Base-by-base conservation (phyloP, 768 basidiomycete genomes). In the Suillus brevipes region DNA sequence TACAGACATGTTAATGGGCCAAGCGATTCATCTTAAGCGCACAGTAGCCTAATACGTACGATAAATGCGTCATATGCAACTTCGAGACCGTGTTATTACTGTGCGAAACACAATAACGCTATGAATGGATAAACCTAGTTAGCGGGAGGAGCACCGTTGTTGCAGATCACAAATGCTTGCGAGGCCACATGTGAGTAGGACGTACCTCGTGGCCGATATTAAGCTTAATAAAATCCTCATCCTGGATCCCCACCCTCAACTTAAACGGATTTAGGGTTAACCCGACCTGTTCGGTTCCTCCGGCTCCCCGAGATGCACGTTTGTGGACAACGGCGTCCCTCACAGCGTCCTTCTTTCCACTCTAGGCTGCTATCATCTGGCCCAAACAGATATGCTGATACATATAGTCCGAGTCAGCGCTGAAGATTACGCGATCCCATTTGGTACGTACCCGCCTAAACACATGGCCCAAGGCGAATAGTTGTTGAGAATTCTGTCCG, bases 371-470 rank as follows among this genome's bases (percentile, higher is more conserved):
- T 34, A 83, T 78, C 43, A 84, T 71, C 71, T 91, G 89, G 0
- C 91, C 91, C 88, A 86, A 0, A 91, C 80, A 72, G 91, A 83
- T 90, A 92, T 3, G 88, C 91, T 90, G 57, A 10, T 36, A 12
- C n/a, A 16, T 38, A 28, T 28, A 38, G 18, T 60, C 25, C 49
- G 13, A 14, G 49, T 50, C 25, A 60, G 37, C 58, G 28, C 25
- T 50, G 28, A 60, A 42, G 23, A 60, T 38, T 5, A 9, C 8
- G 5, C 14, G n/a, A 16, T 40, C 12, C 18, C 5, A 6, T 38
- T 18, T 34, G 45, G 16, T 28, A 61, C 84, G 59, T 70, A 88
- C 88, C 16, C 16, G 50, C 50, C 16, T 53, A 28, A 31, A 82
- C 25, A 88, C 82, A 67, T 89, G 88, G 9, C 88, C 88, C 84